A percentile compares a stretch with the other conserved stretches of the same genome.
phyloP scores from a whole-genome alignment of 1,284 basidiomycete species.

The Inonotus obliquus region DNA sequence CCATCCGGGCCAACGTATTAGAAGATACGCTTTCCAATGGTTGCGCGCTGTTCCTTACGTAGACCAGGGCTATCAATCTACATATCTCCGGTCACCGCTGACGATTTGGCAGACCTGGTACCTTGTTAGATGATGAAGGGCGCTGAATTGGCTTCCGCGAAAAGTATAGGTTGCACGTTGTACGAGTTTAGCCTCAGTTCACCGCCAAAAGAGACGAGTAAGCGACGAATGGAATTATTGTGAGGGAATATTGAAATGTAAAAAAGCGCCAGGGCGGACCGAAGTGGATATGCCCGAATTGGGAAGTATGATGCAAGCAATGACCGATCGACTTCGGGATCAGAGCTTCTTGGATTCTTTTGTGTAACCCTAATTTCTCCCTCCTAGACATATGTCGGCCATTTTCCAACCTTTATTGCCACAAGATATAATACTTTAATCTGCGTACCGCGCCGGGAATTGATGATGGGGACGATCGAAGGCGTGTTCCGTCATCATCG shows the following conservation, averaged over 20 bases:
- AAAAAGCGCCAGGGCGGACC: neutral
- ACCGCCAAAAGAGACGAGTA: neutral
- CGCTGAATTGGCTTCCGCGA: slow-evolving; percentile 1
- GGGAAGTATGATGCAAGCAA: neutral
- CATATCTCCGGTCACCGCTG: neutral
- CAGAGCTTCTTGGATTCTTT: neutral
- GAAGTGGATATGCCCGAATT: neutral
- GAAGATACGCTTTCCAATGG: neutral
- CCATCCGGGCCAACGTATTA: neutral
- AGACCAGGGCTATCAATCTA: neutral
- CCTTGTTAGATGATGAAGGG: neutral
- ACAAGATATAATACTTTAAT: too few species aligned
- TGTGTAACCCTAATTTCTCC: neutral
- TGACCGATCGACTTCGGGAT: neutral
- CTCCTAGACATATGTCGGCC: too few species aligned
- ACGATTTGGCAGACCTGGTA: neutral
- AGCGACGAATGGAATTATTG: neutral
- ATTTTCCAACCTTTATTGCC: too few species aligned
- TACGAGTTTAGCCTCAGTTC: neutral
- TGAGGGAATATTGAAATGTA: neutral
- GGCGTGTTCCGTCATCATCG: slow-evolving; percentile 11
- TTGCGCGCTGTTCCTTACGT: neutral
- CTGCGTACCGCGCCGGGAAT: too few species aligned
- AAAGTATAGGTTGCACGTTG: neutral
- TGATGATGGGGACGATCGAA: neutral